Evolutionary conservation across 1,139 yeast genomes (phyloP), one percentile per base, ranked within the genome.

Genomic region (Debaryomyces sp.): DNA sequence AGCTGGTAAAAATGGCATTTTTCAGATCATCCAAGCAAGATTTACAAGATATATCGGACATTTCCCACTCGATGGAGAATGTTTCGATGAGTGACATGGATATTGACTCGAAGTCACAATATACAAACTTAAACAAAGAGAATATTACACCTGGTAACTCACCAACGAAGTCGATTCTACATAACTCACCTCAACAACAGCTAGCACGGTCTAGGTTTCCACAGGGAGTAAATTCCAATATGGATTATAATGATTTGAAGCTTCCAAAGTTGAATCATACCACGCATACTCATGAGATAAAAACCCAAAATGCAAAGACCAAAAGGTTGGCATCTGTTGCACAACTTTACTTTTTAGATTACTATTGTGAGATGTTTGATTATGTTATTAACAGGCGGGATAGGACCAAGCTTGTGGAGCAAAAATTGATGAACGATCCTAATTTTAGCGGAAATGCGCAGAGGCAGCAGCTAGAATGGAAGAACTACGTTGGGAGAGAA

Each of bases 321-420:
- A 88, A 87, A 63, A 78, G 99, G 51, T 73, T 90, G 54, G 96
- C 95, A 4, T 89, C 91, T 51, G 97, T 94, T 34, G 83, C 91
- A 17, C 88, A 84, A 56, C 76, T 84, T 71, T 88, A 88, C 71
- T 94, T 95, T 61, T 77, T 95, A 54, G 99, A 95, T 66, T 91
- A 92, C 68, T 95, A 95, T 68, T 92, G 97, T 70, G 99, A 94
- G 63, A 85, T 89, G 83, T 88, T 95, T 70, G 96, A 91, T 65
- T 95, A 95, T 63, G 89, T 94, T 22, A 89, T 92, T 56, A 83
- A 84, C 54, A 83, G 99, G 64, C 82, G 92, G 64, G 92, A 89
- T 62, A 81, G 99, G 51, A 75, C 86, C 22, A 74, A 77, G 43
- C 81, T 85, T 57, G 95, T 90, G 22, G 78, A 85, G 60, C 70